Percentiles rank a stretch among this genome's conserved stretches.
These are phyloP conservation scores for Dalechampia spathulata DNA, from an alignment of 441 rosid species.

Conservation along the genomic window DNA sequence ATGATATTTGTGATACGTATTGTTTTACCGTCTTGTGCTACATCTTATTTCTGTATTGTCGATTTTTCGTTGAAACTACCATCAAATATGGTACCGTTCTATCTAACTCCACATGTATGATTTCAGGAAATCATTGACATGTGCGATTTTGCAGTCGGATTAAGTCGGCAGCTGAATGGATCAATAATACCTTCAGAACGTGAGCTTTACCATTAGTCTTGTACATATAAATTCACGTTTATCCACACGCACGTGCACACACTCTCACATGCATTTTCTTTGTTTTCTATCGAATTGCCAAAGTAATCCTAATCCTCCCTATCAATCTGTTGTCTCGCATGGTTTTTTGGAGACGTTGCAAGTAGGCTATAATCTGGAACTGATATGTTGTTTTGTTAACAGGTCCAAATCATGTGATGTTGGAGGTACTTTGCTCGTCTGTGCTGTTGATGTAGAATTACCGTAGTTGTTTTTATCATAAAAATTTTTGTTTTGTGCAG, in stretches of 20 bases:
- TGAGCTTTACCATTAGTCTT: conserved; percentile 31
- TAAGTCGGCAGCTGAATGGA: conserved; percentile 95
- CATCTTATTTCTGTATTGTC: too few relatives aligned
- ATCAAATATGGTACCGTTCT: too few relatives aligned
- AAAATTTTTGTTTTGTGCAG: conserved; percentile 32
- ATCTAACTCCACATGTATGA: not conserved
- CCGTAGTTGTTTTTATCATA: conserved; percentile 3
- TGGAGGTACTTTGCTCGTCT: conserved; percentile 52
- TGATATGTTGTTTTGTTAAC: conserved; percentile 19
- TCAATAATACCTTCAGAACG: conserved; percentile 95
- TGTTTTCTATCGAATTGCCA: conserved; percentile 6
- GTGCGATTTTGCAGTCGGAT: conserved; percentile 96
- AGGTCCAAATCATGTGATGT: conserved; percentile 96
- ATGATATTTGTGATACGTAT: not conserved
- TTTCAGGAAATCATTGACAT: conserved; percentile 94
- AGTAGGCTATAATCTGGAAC: conserved; percentile 4
- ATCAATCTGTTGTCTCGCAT: not conserved
- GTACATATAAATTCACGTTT: not conserved
- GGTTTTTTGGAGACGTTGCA: not conserved
- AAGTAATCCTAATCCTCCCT: not conserved
- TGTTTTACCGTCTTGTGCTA: not conserved
- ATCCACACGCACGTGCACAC: too few relatives aligned
- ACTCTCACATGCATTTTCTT: not conserved
- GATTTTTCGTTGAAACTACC: too few relatives aligned
- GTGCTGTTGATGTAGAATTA: conserved; percentile 10